Evolutionary conservation across 2,329 filamentous ascomycete species (phyloP), one percentile per base, ranked within the genome.

Genomic region (Scedosporium aurantiacum): DNA sequence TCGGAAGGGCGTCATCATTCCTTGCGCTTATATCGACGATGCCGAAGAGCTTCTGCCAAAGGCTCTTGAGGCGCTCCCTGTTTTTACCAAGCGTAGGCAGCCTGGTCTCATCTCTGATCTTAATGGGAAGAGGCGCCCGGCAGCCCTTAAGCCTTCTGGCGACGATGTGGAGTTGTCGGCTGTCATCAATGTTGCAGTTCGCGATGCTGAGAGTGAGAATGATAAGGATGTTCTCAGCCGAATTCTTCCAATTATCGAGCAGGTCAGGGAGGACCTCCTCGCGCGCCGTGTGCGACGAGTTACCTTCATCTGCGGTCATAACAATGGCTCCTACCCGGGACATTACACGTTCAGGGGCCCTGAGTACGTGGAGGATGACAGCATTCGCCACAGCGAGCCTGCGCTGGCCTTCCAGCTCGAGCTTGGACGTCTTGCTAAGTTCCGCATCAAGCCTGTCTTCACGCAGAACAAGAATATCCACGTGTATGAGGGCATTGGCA

Each of bases 381-480:
- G 89, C 74, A 97, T 99, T 71, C 93, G 94, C 78, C 93, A 99
- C 80, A 95, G 85, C 66, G 94, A 99, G 77, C 94, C 94, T 58
- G 93, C 94, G 61, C 82, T 97, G 74, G 92, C 94, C 71, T 99
- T 97, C 90, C 94, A 99, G 81, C 89, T 97, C 73, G 94, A 99
- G 77, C 86, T 99, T 65, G 88, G 87, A 63, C 89, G 94, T 74
- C 84, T 99, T 32, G 89, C 89, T 70, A 97, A 97, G 79, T 99
- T 99, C 84, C 87, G 91, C 78, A 96, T 97, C 77, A 95, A 92
- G 79, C 93, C 94, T 2, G 91, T 99, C 59, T 99, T 99, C 78
- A 97, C 94, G 0, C 92, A 97, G 77, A 99, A 99, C 81, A 89
- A 95, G 72, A 97, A 96, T 77, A 97, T 99, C 66, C 94, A 99